These are phyloP conservation scores for Corylus heterophylla DNA, from an alignment of 306 rosid genomes.

Conservation along the genomic window DNA sequence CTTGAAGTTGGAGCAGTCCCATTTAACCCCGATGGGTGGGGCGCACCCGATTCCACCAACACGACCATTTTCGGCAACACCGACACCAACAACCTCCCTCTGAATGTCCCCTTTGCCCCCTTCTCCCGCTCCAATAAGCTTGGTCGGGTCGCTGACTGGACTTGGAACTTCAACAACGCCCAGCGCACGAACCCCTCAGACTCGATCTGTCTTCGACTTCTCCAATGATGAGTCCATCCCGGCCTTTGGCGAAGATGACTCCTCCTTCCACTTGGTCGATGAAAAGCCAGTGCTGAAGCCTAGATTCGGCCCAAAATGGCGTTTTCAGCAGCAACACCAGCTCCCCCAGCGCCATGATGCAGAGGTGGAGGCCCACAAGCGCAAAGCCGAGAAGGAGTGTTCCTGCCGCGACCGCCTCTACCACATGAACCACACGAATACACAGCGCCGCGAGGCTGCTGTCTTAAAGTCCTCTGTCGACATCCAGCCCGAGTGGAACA, in stretches of 20 bases:
- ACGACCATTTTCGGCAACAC: neutral
- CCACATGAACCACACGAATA: constrained; percentile 61
- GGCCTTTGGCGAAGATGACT: constrained; percentile 52
- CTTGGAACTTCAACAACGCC: constrained; percentile 66
- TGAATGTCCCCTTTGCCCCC: constrained; percentile 81
- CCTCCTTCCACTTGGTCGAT: constrained; percentile 77
- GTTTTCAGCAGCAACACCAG: constrained; percentile 76
- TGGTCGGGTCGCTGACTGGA: constrained; percentile 92
- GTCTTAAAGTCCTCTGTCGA: constrained; percentile 83
- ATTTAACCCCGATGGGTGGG: constrained; percentile 88
- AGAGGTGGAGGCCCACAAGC: constrained; percentile 81
- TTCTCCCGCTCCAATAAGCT: constrained; percentile 89
- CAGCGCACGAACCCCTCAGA: constrained; percentile 72
- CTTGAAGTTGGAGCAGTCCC: constrained; percentile 80
- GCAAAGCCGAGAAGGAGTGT: constrained; percentile 88
- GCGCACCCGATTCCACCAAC: constrained; percentile 59
- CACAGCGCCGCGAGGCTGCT: constrained; percentile 76
- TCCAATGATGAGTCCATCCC: constrained; percentile 86
- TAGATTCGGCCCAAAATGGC: constrained; percentile 81
- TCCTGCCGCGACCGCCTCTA: constrained; percentile 88
- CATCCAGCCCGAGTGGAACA: constrained; percentile 94
- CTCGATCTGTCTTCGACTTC: constrained; percentile 70
- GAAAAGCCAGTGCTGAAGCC: constrained; percentile 91
- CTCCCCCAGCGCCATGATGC: constrained; percentile 95
- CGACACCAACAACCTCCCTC: constrained; percentile 49